phyloP scores from a whole-genome alignment of 164 flowering plant genomes.

The Chimonanthus salicifolius region DNA sequence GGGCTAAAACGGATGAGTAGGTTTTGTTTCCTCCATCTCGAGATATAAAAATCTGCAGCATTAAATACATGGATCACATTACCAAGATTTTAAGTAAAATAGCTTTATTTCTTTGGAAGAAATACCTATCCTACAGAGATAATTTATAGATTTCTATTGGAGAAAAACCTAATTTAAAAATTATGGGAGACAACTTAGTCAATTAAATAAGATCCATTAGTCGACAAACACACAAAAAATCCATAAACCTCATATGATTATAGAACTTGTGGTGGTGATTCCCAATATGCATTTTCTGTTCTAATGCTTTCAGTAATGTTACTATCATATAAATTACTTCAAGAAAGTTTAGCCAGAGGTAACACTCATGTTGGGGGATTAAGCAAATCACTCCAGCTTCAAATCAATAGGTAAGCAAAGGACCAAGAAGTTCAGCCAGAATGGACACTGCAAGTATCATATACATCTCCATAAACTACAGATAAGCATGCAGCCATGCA shows the following conservation, averaged over 20 bases:
- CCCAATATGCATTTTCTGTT: background rate
- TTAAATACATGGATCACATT: constrained; percentile 5
- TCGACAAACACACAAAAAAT: background rate
- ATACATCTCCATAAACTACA: background rate
- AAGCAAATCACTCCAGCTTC: background rate
- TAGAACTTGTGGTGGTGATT: background rate
- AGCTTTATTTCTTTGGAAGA: background rate
- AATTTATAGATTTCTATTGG: too few species aligned
- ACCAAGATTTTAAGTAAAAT: background rate
- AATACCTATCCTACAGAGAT: background rate
- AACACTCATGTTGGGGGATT: background rate
- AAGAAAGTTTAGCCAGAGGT: background rate
- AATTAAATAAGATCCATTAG: background rate
- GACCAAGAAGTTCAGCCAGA: background rate
- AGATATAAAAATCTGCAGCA: constrained; percentile 84
- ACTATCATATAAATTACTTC: background rate
- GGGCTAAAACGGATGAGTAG: constrained; percentile 92
- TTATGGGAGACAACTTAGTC: background rate
- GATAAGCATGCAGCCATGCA: background rate
- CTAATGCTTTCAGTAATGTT: background rate
- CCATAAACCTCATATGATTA: background rate
- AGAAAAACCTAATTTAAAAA: too few species aligned
- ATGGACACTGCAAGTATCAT: background rate
- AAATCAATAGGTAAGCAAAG: background rate
- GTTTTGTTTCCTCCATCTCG: constrained; percentile 86